Conservation (phyloP, 2,329 filamentous ascomycete species). For the Ascochyta lentis region DNA sequence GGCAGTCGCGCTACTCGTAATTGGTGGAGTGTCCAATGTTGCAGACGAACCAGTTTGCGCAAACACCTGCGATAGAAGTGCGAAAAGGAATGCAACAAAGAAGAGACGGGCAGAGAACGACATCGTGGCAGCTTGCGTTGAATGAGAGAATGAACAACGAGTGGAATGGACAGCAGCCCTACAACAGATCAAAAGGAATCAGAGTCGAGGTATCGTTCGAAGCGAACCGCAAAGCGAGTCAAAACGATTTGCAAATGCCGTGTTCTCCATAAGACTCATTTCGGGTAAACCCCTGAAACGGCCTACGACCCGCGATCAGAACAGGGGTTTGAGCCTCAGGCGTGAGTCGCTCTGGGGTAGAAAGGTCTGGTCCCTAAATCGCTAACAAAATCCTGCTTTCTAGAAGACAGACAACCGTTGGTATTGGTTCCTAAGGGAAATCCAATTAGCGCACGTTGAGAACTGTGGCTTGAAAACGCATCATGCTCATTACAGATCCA, state of each 20-base stretch:
- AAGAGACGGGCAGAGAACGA: constrained; percentile 44
- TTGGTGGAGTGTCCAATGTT: constrained; percentile 34
- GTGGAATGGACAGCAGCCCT: constrained; percentile 1
- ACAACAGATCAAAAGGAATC: constrained; percentile 11
- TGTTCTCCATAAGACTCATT: constrained; percentile 38
- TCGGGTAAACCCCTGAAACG: constrained; percentile 44
- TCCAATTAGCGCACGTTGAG: constrained; percentile 37
- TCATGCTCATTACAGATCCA: constrained; percentile 34
- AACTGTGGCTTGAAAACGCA: constrained; percentile 12
- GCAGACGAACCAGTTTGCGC: constrained; percentile 37
- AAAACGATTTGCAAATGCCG: constrained; percentile 28
- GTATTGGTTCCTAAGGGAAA: constrained; percentile 25
- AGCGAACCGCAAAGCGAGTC: constrained; percentile 19
- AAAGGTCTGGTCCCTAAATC: constrained; percentile 25
- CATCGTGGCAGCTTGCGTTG: constrained; percentile 36
- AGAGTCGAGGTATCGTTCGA: constrained; percentile 23
- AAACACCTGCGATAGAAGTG: constrained; percentile 34
- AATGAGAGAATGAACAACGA: constrained; percentile 15
- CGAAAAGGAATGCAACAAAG: constrained; percentile 38
- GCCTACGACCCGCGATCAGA: constrained; percentile 24
- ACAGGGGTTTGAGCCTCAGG: constrained; percentile 31
- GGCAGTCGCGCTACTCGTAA: constrained; percentile 31
- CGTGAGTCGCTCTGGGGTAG: constrained; percentile 22
- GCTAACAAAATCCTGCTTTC: constrained; percentile 35
- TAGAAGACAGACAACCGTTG: constrained; percentile 13